These are phyloP conservation scores for Lachnellula cervina DNA, from an alignment of 2,329 filamentous ascomycete genomes.

Conservation along the genomic window DNA sequence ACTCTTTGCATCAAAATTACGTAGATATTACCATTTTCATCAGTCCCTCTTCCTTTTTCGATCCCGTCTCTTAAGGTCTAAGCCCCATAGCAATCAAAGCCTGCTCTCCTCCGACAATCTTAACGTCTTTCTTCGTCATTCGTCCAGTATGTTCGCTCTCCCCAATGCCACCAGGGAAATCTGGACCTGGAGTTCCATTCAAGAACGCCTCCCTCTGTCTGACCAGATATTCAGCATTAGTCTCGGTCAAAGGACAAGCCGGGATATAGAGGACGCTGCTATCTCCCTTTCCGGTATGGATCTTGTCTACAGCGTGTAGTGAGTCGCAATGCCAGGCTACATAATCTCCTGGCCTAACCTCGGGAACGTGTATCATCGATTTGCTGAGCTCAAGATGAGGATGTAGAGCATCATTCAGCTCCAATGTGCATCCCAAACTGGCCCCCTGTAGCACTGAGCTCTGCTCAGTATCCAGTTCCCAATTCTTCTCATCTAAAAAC, in stretches of 20 bases:
- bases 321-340: constrained; percentile 56
- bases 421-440: constrained; percentile 56
- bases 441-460: constrained; percentile 63
- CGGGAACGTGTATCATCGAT: constrained; percentile 62
- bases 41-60: not conserved
- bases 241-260: constrained; percentile 71
- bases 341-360: constrained; percentile 61
- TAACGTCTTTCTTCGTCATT: constrained; percentile 27
- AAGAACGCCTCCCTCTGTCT: constrained; percentile 69
- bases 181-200: constrained; percentile 60
- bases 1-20: too few relatives aligned
- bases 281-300: constrained; percentile 66
- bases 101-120: constrained; percentile 43
- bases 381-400: constrained; percentile 57
- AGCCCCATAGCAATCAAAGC: constrained; percentile 55
- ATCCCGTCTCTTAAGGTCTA: constrained; percentile 26
- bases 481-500: constrained; percentile 54
- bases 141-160: constrained; percentile 52
- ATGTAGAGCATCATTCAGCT: constrained; percentile 55
- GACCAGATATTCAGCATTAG: constrained; percentile 66
- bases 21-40: not conserved
- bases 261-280: constrained; percentile 88
- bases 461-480: constrained; percentile 45
- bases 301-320: constrained; percentile 64
- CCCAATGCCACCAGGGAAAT: constrained; percentile 68